These are phyloP conservation scores for Cladosporium sphaerospermum DNA, from an alignment of 2,329 filamentous ascomycete genomes.

Conservation along the genomic window DNA sequence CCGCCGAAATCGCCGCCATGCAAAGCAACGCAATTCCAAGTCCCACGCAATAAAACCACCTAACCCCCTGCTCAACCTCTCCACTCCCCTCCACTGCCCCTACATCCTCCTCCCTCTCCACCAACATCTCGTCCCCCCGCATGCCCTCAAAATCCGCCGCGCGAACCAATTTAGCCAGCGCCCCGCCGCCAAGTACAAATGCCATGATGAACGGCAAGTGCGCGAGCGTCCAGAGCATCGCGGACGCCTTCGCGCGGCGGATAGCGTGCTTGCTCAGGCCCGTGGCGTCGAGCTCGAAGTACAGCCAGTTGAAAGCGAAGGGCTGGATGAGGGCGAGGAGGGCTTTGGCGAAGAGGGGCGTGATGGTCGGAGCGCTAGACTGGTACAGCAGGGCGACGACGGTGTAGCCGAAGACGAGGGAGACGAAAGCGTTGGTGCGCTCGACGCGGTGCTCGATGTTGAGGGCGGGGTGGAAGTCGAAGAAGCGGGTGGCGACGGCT, in stretches of 20 bases:
- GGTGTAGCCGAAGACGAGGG: slow-evolving; percentile 58
- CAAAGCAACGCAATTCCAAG: slow-evolving; percentile 49
- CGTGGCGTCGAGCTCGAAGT: slow-evolving; percentile 49
- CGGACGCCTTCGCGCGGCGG: slow-evolving; percentile 39
- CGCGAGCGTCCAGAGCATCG: slow-evolving; percentile 49
- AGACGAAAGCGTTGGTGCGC: slow-evolving; percentile 58
- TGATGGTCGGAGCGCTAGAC: slow-evolving; percentile 46
- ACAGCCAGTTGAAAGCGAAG: slow-evolving; percentile 31
- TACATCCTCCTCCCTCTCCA: slow-evolving; percentile 42
- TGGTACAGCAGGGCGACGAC: slow-evolving; percentile 58
- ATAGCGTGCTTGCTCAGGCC: slow-evolving; percentile 57
- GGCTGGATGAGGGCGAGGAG: slow-evolving; percentile 33
- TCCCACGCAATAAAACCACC: slow-evolving; percentile 61
- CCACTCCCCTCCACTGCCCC: too few species aligned
- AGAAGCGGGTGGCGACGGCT: slow-evolving; percentile 31
- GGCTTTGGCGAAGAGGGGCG: slow-evolving; percentile 58
- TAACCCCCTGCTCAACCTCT: slow-evolving; percentile 48
- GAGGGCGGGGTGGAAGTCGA: slow-evolving; percentile 53
- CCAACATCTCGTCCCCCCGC: slow-evolving; percentile 42
- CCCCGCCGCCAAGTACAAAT: slow-evolving; percentile 54
- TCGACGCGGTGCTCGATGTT: slow-evolving; percentile 64
- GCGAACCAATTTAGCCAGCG: slow-evolving; percentile 54
- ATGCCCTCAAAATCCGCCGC: slow-evolving; percentile 49
- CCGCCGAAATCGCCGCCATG: slow-evolving; percentile 50
- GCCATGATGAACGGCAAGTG: slow-evolving; percentile 60